Base-by-base conservation (phyloP, 2,329 filamentous ascomycete species). In the Hirsutella thompsonii region DNA sequence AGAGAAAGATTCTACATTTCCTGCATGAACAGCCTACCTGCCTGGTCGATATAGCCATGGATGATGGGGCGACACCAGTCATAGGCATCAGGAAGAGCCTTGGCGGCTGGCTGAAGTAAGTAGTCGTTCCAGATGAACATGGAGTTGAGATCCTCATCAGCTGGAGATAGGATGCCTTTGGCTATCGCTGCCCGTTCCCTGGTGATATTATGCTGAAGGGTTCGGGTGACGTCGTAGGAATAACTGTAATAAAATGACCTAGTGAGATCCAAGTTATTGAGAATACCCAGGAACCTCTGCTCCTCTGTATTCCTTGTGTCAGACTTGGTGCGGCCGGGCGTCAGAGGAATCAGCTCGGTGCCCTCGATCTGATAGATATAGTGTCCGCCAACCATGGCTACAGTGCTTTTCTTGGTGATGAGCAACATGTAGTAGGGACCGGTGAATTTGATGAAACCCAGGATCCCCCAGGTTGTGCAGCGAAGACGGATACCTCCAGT, bases 61-160 rank as follows among this genome's bases (percentile, higher is more conserved):
- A 95, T 90, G 43, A 96, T 83, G 0, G 92, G 89, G 20, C 93
- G 74, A 58, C 90, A 98, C 92, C 92, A 98, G 55, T 96, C 88
- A 55, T 86, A 94, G 0, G 86, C 80, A 51, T 89, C 83, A 47
- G 82, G 81, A 32, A 98, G 66, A 5, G 72, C 73, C 16, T 68
- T 63, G 11, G 74, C 68, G 0, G 83, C 87, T 1, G 92, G 89
- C 44, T 81, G 71, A 16, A 98, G 71, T 4, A 98, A 70, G 59
- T 95, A 84, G 50, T 85, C 78, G 52, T 98, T 98, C 92, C 92
- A 98, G 3, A 96, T 83, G 56, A 98, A 98, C 92, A 98, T 98
- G 32, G 83, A 77, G 53, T 95, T 94, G 56, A 83, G 83, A 50
- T 88, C 77, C 26, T 75, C 72, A 21, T 73, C 67, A 33, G 70